These are phyloP conservation scores for Solidago caesia DNA, from an alignment of 129 eudicot genomes.

Conservation along the genomic window DNA sequence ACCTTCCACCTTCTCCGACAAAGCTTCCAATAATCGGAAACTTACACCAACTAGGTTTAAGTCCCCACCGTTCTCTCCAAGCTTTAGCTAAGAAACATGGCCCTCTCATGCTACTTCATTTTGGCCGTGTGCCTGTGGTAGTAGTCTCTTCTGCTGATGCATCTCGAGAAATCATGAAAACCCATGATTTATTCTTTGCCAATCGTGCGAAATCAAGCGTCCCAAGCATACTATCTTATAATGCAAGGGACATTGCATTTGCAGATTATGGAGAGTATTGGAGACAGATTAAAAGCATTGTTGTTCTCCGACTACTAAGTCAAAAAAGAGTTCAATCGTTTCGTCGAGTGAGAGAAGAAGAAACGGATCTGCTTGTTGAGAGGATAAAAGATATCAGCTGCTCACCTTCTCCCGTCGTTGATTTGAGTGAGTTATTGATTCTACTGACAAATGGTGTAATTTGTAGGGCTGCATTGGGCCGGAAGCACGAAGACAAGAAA, in stretches of 20 bases:
- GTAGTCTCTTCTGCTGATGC: constrained; percentile 44
- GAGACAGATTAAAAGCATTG: constrained; percentile 43
- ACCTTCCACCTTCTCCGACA: constrained; percentile 42
- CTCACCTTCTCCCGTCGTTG: constrained; percentile 21
- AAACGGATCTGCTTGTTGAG: constrained; percentile 33
- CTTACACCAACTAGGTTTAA: constrained; percentile 48
- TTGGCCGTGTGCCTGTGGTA: constrained; percentile 38
- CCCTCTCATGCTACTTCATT: constrained; percentile 43
- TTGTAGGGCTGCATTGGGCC: constrained; percentile 45
- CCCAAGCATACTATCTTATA: constrained; percentile 24
- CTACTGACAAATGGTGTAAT: constrained; percentile 31
- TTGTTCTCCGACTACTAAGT: constrained; percentile 33
- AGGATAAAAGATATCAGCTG: constrained; percentile 14
- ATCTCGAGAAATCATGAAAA: constrained; percentile 49
- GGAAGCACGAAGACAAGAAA: constrained; percentile 29
- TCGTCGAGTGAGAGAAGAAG: constrained; percentile 38
- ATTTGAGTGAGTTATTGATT: constrained; percentile 30
- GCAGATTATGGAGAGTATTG: constrained; percentile 44
- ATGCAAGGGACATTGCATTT: constrained; percentile 34
- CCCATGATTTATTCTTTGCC: constrained; percentile 36
- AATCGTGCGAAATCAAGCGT: constrained; percentile 29
- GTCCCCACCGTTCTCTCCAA: constrained; percentile 39
- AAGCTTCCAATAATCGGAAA: constrained; percentile 49
- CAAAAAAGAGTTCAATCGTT: constrained; percentile 36
- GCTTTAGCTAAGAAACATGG: constrained; percentile 41